Conservation (phyloP, 2,329 filamentous ascomycete species). For the Microdochium trichocladiopsis region DNA sequence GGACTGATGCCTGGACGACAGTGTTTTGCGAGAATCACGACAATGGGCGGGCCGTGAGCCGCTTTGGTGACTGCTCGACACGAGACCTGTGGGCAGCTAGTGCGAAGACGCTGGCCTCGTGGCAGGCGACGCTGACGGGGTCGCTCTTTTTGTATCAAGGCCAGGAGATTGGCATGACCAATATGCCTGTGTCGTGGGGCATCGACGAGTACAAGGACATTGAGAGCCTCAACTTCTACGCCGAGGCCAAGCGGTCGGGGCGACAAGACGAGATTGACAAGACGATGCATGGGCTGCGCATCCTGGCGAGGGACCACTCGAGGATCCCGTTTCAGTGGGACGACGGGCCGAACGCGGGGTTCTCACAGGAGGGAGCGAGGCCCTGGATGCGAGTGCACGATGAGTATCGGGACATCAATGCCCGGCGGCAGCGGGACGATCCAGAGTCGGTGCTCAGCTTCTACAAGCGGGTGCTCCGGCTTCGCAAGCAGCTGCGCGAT, state of each 20-base stretch:
- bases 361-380: constrained; percentile 34
- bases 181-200: constrained; percentile 41
- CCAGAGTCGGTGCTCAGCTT: constrained; percentile 46
- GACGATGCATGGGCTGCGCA: constrained; percentile 45
- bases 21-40: constrained; percentile 61
- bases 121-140: constrained; percentile 40
- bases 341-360: constrained; percentile 49
- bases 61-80: constrained; percentile 40
- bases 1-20: constrained; percentile 49
- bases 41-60: constrained; percentile 48
- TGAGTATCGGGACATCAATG: constrained; percentile 49
- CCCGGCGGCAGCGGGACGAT: constrained; percentile 36
- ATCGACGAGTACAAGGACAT: constrained; percentile 47
- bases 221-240: constrained; percentile 45
- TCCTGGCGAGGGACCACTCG: constrained; percentile 56
- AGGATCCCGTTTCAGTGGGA: constrained; percentile 64
- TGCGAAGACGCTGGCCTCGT: constrained; percentile 45
- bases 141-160: constrained; percentile 54
- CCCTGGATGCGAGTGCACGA: constrained; percentile 67
- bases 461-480: constrained; percentile 44
- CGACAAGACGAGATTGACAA: constrained; percentile 28
- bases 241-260: constrained; percentile 28
- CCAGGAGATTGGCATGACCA: constrained; percentile 55
- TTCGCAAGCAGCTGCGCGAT: constrained; percentile 48
- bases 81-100: constrained; percentile 33